These are phyloP conservation scores for Phytophthora constricta DNA, from an alignment of 352 stramenopile species.

Conservation along the genomic window DNA sequence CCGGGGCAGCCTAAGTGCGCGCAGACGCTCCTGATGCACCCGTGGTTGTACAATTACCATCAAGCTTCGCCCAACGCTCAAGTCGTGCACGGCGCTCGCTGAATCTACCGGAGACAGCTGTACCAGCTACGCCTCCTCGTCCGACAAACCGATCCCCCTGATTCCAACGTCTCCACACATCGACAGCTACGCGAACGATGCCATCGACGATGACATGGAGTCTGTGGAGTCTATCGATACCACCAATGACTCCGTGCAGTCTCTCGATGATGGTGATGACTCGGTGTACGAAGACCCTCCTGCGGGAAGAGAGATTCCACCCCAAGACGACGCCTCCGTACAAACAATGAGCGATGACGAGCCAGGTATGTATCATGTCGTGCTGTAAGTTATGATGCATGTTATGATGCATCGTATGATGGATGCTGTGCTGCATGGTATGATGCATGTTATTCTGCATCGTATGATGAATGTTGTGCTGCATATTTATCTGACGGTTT, in stretches of 20 bases:
- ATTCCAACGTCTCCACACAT: neutral
- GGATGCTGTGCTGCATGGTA: conserved; percentile 15
- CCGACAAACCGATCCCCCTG: neutral
- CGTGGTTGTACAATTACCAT: no score
- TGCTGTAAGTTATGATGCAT: conserved; percentile 6
- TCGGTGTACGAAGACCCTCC: neutral
- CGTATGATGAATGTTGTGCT: conserved; percentile 1
- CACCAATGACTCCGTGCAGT: neutral
- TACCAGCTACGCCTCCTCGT: neutral
- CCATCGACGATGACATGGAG: neutral
- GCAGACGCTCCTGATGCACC: neutral
- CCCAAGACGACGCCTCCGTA: neutral
- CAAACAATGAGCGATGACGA: neutral
- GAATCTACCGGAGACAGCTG: neutral
- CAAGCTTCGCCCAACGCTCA: neutral
- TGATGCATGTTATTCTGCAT: conserved; percentile 12
- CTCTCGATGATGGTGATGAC: neutral
- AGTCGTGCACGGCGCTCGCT: neutral
- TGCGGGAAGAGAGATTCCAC: no score
- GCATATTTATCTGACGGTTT: neutral
- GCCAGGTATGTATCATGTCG: neutral
- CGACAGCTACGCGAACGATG: neutral
- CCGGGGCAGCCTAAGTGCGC: neutral
- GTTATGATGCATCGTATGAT: conserved; percentile 11
- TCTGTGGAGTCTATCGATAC: neutral